Conservation (phyloP, 2,329 filamentous ascomycete species). For the Aspergillus bombycis region DNA sequence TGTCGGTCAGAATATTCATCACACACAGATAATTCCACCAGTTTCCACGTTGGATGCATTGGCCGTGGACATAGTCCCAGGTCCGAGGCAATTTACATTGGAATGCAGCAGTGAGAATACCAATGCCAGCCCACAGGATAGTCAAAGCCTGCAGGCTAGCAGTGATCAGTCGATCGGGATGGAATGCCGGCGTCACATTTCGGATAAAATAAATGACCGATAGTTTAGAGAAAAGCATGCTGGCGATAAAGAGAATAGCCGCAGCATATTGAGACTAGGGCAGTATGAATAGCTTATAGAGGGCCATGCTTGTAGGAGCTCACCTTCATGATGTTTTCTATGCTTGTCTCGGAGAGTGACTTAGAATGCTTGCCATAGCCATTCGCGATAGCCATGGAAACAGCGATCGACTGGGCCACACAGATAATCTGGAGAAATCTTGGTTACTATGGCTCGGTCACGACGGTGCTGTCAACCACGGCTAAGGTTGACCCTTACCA, state of each 20-base stretch:
- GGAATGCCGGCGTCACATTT: constrained; percentile 25
- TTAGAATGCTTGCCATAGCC: constrained; percentile 27
- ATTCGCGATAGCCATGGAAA: constrained; percentile 26
- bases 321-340: constrained; percentile 26
- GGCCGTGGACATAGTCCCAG: constrained; percentile 25
- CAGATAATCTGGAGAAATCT: constrained; percentile 10
- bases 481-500: too few relatives aligned
- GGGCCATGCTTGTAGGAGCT: neutral
- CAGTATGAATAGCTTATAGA: neutral
- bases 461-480: neutral
- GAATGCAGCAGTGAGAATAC: constrained; percentile 23
- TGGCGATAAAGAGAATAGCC: constrained; percentile 26
- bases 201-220: constrained; percentile 29
- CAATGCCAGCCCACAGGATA: constrained; percentile 19
- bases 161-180: constrained; percentile 21
- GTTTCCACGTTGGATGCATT: constrained; percentile 25
- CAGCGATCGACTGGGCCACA: constrained; percentile 25
- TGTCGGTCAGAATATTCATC: constrained; percentile 30
- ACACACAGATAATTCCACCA: constrained; percentile 31
- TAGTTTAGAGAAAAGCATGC: constrained; percentile 28
- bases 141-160: constrained; percentile 17
- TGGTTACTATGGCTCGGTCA: neutral
- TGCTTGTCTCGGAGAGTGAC: constrained; percentile 12
- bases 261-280: constrained; percentile 28
- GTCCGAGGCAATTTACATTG: constrained; percentile 22